Conservation (phyloP, 441 rosid species). For the Pelargonium australe region DNA sequence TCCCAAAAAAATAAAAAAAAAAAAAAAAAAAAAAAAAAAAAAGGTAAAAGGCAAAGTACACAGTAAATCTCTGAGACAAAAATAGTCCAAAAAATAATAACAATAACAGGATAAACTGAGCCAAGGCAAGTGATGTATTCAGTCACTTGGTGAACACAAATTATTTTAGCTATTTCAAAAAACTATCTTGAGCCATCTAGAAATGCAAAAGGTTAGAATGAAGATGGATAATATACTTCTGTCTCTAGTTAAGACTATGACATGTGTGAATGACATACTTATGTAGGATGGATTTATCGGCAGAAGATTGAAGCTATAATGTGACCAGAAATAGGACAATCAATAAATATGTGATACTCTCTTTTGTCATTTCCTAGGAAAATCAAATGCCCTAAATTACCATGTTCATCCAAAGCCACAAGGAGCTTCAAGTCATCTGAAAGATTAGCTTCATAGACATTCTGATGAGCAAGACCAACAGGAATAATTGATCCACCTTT, state of each 20-base stretch:
- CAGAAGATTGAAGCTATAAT: not conserved
- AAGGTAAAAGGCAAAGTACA: too few relatives aligned
- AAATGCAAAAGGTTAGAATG: not conserved
- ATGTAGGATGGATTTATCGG: slow-evolving; percentile 1
- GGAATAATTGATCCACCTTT: slow-evolving; percentile 90
- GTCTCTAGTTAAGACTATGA: too few relatives aligned
- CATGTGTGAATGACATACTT: too few relatives aligned
- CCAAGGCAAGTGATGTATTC: not conserved
- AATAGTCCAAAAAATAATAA: slow-evolving; percentile 1
- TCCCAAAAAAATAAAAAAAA: too few relatives aligned
- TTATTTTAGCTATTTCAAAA: not conserved
- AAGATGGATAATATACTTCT: not conserved
- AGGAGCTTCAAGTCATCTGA: slow-evolving; percentile 75
- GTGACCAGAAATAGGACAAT: not conserved
- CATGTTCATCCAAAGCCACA: slow-evolving; percentile 78
- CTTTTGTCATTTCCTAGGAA: not conserved
- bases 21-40: too few relatives aligned
- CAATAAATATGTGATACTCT: not conserved
- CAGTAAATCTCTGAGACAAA: too few relatives aligned
- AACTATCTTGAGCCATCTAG: slow-evolving; percentile 1
- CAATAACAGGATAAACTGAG: not conserved
- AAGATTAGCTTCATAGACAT: slow-evolving; percentile 55
- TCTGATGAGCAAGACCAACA: slow-evolving; percentile 58
- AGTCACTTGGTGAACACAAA: not conserved
- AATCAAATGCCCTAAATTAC: slow-evolving; percentile 37